These are phyloP conservation scores for Aspergillus persii DNA, from an alignment of 2,329 filamentous ascomycete genomes.

Conservation along the genomic window DNA sequence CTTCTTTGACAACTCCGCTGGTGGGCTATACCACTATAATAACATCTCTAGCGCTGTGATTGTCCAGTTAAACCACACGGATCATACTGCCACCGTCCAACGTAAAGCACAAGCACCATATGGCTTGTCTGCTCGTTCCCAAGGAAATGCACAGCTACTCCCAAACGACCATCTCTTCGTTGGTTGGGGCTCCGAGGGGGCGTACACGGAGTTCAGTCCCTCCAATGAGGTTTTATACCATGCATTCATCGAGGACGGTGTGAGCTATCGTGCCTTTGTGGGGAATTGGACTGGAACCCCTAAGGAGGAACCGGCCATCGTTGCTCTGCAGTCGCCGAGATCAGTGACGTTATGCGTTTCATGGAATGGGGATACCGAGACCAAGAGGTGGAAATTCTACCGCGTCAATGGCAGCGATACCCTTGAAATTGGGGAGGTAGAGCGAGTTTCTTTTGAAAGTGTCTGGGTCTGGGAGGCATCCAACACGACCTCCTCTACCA, in stretches of 20 bases:
- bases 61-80: constrained; percentile 9
- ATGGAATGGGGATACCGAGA: constrained; percentile 53
- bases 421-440: background rate
- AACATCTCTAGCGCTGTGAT: constrained; percentile 22
- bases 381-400: constrained; percentile 48
- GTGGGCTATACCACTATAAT: constrained; percentile 28
- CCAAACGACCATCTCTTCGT: constrained; percentile 26
- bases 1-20: constrained; percentile 32
- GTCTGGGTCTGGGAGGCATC: background rate
- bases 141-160: constrained; percentile 30
- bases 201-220: constrained; percentile 20
- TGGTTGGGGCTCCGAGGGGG: constrained; percentile 28
- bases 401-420: background rate
- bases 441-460: background rate
- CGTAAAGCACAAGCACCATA: constrained; percentile 16
- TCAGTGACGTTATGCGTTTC: constrained; percentile 49
- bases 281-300: constrained; percentile 39
- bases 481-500: background rate
- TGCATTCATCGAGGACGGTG: constrained; percentile 32
- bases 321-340: constrained; percentile 29
- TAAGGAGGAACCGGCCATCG: constrained; percentile 30
- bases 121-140: constrained; percentile 17
- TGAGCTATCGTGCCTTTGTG: constrained; percentile 38
- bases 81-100: background rate
- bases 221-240: constrained; percentile 34